These are phyloP conservation scores for Metschnikowia santaceciliae DNA, from an alignment of 805 yeast species.

Conservation along the genomic window DNA sequence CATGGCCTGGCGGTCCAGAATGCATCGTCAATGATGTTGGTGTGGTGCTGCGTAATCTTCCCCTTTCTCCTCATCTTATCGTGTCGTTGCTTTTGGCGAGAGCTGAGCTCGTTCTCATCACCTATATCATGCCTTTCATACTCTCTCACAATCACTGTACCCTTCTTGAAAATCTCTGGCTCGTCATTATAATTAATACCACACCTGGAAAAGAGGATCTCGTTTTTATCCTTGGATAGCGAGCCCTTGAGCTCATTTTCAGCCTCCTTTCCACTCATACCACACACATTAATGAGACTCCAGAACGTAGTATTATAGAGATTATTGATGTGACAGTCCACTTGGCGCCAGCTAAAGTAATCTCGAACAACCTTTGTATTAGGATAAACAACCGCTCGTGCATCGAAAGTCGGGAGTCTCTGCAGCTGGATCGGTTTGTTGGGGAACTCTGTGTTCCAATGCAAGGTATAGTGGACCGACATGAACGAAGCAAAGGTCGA, in stretches of 20 bases:
- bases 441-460: constrained; percentile 63
- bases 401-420: constrained; percentile 83
- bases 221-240: constrained; percentile 79
- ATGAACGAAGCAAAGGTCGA: constrained; percentile 80
- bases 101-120: constrained; percentile 18
- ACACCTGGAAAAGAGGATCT: constrained; percentile 71
- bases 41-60: constrained; percentile 43
- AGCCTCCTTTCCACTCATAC: constrained; percentile 72
- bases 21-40: constrained; percentile 58
- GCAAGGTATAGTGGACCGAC: constrained; percentile 66
- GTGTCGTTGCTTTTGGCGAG: constrained; percentile 48
- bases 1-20: constrained; percentile 57
- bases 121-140: constrained; percentile 18
- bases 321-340: constrained; percentile 93
- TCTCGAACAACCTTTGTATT: constrained; percentile 57
- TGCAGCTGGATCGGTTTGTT: constrained; percentile 43
- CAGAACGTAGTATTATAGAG: constrained; percentile 91
- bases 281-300: constrained; percentile 71
- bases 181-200: constrained; percentile 89
- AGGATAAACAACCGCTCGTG: constrained; percentile 86
- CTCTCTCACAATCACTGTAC: constrained; percentile 60
- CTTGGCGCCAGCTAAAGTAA: constrained; percentile 92
- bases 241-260: constrained; percentile 77
- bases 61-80: constrained; percentile 49
- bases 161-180: constrained; percentile 83